Evolutionary conservation across 1,284 basidiomycete genomes (phyloP), one percentile per base, ranked within the genome.

Genomic region (Ganoderma meredithae): DNA sequence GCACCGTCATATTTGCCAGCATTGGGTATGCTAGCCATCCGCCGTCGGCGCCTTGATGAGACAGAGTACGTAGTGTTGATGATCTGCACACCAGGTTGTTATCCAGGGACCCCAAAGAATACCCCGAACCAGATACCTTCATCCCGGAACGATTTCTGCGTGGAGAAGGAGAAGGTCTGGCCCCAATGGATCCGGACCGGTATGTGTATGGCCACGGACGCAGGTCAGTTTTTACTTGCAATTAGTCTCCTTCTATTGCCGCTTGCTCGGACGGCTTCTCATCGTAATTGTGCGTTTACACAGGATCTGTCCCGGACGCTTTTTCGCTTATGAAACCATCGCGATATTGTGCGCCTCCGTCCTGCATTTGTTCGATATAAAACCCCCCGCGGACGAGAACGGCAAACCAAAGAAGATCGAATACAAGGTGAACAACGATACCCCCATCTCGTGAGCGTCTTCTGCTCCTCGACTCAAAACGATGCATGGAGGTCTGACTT

Each of bases 61-160:
- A 19, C 13, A 19, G 31, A 17, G 52, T 17, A 7, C 8, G 52
- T 40, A 2, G 7, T 41, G 58, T 47, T 40, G 6, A 19, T 27
- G 1, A 39, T 22, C 25, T 13, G 10, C 9, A 15, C n/a, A 13
- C 19, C 49, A 75, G 74, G 70, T 65, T 61, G 6, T 62, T 74
- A 22, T 64, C 69, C 6, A 63, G 67, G 44, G 72, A 75, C 39
- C 62, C 63, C 0, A 36, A 62, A 4, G 47, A 63, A 7, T 75
- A 75, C 49, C 63, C 69, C 1, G 62, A 76, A 13, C 74, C 74
- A 1, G 64, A 71, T 15, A 49, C 10, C 3, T 76, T 76, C 63
- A 65, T 61, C 15, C 73, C 74, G 7, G 71, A 71, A 25, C 70
- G 74, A 17, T 74, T 72, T 33, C 44, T 71, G n/a, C 7, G 22